Evolutionary conservation across 2,329 filamentous ascomycete genomes (phyloP), one percentile per base, ranked within the genome.

Genomic region (Capronia coronata): DNA sequence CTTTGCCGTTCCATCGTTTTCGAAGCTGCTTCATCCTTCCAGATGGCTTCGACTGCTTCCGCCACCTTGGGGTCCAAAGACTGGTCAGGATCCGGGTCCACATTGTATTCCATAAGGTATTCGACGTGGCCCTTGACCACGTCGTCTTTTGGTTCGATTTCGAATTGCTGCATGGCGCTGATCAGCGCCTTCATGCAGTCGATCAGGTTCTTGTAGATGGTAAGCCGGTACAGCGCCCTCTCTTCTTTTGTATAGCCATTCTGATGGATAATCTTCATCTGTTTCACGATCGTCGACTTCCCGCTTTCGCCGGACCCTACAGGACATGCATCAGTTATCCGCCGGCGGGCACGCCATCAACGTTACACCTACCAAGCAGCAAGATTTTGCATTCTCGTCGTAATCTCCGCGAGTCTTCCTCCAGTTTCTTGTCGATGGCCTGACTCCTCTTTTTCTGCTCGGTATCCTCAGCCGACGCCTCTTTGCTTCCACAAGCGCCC

Each of bases 261-360:
- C 63, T 97, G 85, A 66, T 98, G 93, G 65, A 98, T 97, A 62
- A 98, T 98, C 73, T 97, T 98, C 93, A 98, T 98, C 76, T 98
- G 93, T 71, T 98, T 98, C 61, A 98, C 93, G 63, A 98, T 97
- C 8, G 93, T 98, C 51, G 93, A 97, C 72, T 98, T 98, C 61
- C 93, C 93, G 70, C 91, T 97, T 74, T 98, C 93, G 59, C 93
- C 93, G 59, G 93, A 97, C 59, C 93, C 93, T 96, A 67, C 42
- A 53, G 43, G 25, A 44, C 50, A 23, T 35, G 32, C 46, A 43
- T 56, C 48, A 56, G 50, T 54, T 23, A 30, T 35, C 21, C 11
- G 35, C 29, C n/a, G 47, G 45, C 38, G 52, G n/a, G 44, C 37
- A 46, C 19, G 8, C 8, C 43, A n/a, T 49, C 23, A 3, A 23